These are phyloP conservation scores for Maudiozyma turicensis DNA, from an alignment of 805 yeast species.

Conservation along the genomic window DNA sequence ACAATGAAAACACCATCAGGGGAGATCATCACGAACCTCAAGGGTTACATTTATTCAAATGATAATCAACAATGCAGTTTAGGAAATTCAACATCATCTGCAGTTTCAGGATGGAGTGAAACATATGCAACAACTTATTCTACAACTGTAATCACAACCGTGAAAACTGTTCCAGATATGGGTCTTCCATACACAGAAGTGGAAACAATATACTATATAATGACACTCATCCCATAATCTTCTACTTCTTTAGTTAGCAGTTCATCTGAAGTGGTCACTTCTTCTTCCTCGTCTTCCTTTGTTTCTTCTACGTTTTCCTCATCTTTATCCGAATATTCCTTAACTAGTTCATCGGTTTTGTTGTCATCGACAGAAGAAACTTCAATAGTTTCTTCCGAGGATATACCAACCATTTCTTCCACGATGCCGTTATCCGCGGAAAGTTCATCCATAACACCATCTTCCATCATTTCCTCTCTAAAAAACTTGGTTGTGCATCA, in stretches of 20 bases:
- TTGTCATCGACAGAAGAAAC: background rate
- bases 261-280: background rate
- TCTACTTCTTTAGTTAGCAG: background rate
- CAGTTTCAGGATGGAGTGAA: background rate
- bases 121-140: background rate
- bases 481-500: background rate
- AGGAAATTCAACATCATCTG: background rate
- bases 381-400: background rate
- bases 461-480: background rate
- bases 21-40: background rate
- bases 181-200: background rate
- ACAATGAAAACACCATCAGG: background rate
- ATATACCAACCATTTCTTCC: background rate
- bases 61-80: background rate
- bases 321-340: no score
- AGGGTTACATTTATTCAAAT: background rate
- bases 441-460: background rate
- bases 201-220: background rate
- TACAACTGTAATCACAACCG: background rate
- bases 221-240: background rate
- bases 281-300: background rate
- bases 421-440: background rate
- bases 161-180: background rate
- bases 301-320: background rate
- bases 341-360: no score